Evolutionary conservation across 805 yeast genomes (phyloP).

Genomic region (Saccharomycopsis fermentans): DNA sequence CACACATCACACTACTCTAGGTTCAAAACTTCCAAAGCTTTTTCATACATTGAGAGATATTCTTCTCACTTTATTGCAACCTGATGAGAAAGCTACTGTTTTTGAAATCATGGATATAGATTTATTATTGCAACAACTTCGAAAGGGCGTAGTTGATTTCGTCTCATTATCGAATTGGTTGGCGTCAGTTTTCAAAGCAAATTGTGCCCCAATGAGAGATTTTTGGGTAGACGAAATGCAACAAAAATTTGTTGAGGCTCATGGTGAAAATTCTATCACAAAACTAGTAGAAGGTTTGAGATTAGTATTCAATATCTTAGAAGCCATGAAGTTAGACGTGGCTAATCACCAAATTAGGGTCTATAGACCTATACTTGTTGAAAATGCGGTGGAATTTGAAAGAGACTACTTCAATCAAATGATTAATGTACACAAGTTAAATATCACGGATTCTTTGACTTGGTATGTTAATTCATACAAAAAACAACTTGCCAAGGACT

Average conservation of each 20-base stretch:
- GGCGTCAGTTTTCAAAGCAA: conserved; percentile 67
- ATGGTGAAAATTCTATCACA: conserved; percentile 31
- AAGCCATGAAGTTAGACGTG: conserved; percentile 90
- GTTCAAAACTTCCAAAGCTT: conserved; percentile 49
- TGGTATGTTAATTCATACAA: conserved; percentile 43
- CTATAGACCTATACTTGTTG: conserved; percentile 71
- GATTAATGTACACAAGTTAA: conserved; percentile 41
- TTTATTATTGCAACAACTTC: conserved; percentile 62
- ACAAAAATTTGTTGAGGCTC: conserved; percentile 32
- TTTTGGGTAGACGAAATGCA: conserved; percentile 81
- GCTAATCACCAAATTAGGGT: conserved; percentile 90
- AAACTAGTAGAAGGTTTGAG: conserved; percentile 67
- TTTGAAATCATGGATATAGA: conserved; percentile 69
- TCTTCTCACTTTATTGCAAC: conserved; percentile 66
- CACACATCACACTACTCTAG: not conserved
- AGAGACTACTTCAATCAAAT: conserved; percentile 55
- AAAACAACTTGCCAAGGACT: conserved; percentile 17
- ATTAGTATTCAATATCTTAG: conserved; percentile 70
- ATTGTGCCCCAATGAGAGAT: conserved; percentile 95
- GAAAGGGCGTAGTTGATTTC: conserved; percentile 64
- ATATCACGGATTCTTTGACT: conserved; percentile 46
- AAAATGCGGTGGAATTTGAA: conserved; percentile 83
- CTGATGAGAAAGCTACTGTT: conserved; percentile 55
- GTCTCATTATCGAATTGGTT: conserved; percentile 64
- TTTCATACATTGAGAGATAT: conserved; percentile 74